phyloP scores from a whole-genome alignment of 352 stramenopile species.

The Halophytophthora polymorphica region DNA sequence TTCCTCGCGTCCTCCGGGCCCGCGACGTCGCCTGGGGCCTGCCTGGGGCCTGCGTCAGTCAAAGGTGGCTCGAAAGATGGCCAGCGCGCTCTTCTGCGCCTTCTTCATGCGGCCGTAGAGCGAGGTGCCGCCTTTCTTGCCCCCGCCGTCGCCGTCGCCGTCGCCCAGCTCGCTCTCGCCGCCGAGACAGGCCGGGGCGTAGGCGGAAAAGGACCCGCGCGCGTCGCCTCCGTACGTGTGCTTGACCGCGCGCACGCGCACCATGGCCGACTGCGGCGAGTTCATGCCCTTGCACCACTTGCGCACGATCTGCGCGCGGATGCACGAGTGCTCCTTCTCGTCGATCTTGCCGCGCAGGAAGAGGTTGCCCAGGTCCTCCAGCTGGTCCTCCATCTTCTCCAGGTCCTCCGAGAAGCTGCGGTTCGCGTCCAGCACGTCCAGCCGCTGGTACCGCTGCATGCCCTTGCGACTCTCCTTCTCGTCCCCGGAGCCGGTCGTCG shows the following conservation, averaged over 20 bases:
- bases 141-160: slow-evolving; percentile 12
- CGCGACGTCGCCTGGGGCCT: too few species aligned
- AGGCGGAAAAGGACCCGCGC: slow-evolving; percentile 23
- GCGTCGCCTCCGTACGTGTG: slow-evolving; percentile 31
- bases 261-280: slow-evolving; percentile 74
- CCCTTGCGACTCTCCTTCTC: slow-evolving; percentile 42
- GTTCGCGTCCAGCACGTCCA: slow-evolving; percentile 71
- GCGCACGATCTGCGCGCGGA: slow-evolving; percentile 75
- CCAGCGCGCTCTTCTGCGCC: slow-evolving; percentile 71
- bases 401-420: slow-evolving; percentile 62
- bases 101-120: slow-evolving; percentile 85
- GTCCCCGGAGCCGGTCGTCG: slow-evolving; percentile 17
- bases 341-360: slow-evolving; percentile 78
- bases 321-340: slow-evolving; percentile 83
- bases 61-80: slow-evolving; percentile 83
- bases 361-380: slow-evolving; percentile 68
- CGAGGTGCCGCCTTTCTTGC: slow-evolving; percentile 42
- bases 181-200: slow-evolving; percentile 18
- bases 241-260: slow-evolving; percentile 66
- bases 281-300: slow-evolving; percentile 84
- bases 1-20: slow-evolving; percentile 26
- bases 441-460: slow-evolving; percentile 54
- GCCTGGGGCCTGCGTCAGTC: too few species aligned
- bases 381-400: slow-evolving; percentile 79
- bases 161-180: slow-evolving; percentile 8